Evolutionary conservation across 345 rosid species (phyloP).

Genomic region (Stellera chamaejasme): DNA sequence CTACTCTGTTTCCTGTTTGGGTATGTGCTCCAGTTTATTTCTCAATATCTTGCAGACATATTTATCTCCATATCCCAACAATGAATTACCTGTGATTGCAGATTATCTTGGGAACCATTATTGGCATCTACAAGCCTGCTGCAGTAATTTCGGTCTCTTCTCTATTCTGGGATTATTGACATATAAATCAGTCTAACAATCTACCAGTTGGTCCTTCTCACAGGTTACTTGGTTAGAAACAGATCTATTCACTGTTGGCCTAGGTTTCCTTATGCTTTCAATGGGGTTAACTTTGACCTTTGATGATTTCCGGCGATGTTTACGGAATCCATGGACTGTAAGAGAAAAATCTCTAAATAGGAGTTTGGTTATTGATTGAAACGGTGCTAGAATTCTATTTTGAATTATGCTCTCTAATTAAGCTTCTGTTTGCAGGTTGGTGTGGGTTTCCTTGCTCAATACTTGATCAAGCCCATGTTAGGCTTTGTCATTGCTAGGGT

Average conservation of each 20-base stretch:
- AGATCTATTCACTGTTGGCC: constrained; percentile 76
- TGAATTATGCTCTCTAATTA: constrained; percentile 9
- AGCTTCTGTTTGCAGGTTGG: constrained; percentile 69
- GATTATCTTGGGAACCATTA: constrained; percentile 82
- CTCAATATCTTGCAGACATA: no score
- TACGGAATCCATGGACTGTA: constrained; percentile 97
- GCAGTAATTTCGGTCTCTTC: constrained; percentile 38
- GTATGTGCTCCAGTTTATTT: constrained; percentile 29
- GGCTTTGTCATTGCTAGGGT: constrained; percentile 86
- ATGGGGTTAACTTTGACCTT: constrained; percentile 95
- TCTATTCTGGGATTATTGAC: constrained; percentile 2
- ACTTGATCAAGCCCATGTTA: constrained; percentile 75
- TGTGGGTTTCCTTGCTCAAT: constrained; percentile 90
- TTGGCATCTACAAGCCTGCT: constrained; percentile 88
- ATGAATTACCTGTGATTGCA: constrained; percentile 16
- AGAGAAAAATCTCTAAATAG: constrained; percentile 19
- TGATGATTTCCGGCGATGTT: constrained; percentile 83
- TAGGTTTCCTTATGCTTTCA: constrained; percentile 97
- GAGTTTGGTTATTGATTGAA: constrained; percentile 3
- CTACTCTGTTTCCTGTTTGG: constrained; percentile 90
- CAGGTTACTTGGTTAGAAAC: constrained; percentile 96
- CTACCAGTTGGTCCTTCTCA: constrained; percentile 10
- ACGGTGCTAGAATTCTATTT: neutral
- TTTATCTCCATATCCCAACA: neutral
- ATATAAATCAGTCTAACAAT: constrained; percentile 6